These are phyloP conservation scores for Chlamydomonas sphaeroides DNA, from an alignment of 139 green algal species.

Conservation along the genomic window DNA sequence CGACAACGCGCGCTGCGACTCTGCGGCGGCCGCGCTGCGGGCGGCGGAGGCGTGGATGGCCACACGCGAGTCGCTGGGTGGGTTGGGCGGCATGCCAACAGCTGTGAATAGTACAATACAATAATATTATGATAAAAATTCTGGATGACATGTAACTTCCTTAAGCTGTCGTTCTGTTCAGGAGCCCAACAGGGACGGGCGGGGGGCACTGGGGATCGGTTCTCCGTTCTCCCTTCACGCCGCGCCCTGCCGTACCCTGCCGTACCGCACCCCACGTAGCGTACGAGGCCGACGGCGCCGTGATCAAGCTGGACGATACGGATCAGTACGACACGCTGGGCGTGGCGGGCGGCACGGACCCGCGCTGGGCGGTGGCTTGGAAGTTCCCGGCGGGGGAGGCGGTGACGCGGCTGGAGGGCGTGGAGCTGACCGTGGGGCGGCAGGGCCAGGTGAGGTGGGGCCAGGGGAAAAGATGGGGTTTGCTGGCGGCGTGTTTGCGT, in stretches of 20 bases:
- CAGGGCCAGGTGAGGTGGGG: conserved; percentile 44
- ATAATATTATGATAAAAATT: no score
- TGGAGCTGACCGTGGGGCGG: conserved; percentile 59
- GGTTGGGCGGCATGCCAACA: no score
- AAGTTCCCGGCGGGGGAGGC: conserved; percentile 64
- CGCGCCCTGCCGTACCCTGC: no score
- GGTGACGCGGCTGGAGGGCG: conserved; percentile 50
- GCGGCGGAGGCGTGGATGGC: conserved; percentile 57
- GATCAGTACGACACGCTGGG: conserved; percentile 35
- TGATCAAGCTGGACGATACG: conserved; percentile 65
- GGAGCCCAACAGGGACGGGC: no score
- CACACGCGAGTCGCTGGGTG: conserved; percentile 36
- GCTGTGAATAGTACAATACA: no score
- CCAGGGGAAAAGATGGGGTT: no score
- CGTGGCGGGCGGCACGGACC: conserved; percentile 14
- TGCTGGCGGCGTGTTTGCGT: no score
- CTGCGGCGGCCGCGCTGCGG: conserved; percentile 30
- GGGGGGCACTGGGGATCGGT: no score
- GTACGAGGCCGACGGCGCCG: conserved; percentile 65
- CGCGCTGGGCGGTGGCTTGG: conserved; percentile 65
- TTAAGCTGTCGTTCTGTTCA: no score
- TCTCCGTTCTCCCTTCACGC: no score
- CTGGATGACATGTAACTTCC: no score
- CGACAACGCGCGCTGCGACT: conserved; percentile 33
- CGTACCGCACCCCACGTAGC: conserved; percentile 34